Evolutionary conservation across 2,329 filamentous ascomycete species (phyloP).

Genomic region (Sclerotinia minor): DNA sequence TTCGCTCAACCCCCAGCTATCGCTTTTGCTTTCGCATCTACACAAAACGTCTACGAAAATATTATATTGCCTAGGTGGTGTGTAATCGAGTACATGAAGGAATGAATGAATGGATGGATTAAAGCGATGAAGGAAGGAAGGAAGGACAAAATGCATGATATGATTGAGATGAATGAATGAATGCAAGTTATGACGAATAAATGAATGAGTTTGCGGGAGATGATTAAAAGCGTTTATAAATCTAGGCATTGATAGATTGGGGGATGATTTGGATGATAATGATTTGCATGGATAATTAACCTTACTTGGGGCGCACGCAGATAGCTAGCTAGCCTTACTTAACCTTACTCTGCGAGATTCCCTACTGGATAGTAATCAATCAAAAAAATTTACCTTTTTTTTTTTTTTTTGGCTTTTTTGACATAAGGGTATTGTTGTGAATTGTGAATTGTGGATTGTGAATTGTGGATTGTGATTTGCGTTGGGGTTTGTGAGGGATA

Average conservation of each 20-base stretch:
- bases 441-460: not conserved
- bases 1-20: not conserved
- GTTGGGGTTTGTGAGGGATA: not conserved
- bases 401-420: too few relatives aligned
- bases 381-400: too few relatives aligned
- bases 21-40: not conserved
- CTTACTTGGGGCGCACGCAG: slow-evolving; percentile 17
- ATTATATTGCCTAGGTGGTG: slow-evolving; percentile 19
- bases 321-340: too few relatives aligned
- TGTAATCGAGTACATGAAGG: slow-evolving; percentile 6
- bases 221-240: slow-evolving; percentile 12
- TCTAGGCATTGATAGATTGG: not conserved
- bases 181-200: not conserved
- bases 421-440: too few relatives aligned
- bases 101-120: too few relatives aligned
- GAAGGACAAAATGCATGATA: not conserved
- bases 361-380: slow-evolving; percentile 17
- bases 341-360: slow-evolving; percentile 15
- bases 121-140: too few relatives aligned
- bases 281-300: not conserved
- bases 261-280: too few relatives aligned
- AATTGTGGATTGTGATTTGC: not conserved
- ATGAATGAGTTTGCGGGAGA: not conserved
- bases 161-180: not conserved
- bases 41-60: slow-evolving; percentile 1